Percentiles rank a stretch among this genome's conserved stretches.
Evolutionary conservation across 768 basidiomycete species (phyloP).

Genomic region (Boletus barrowsii): DNA sequence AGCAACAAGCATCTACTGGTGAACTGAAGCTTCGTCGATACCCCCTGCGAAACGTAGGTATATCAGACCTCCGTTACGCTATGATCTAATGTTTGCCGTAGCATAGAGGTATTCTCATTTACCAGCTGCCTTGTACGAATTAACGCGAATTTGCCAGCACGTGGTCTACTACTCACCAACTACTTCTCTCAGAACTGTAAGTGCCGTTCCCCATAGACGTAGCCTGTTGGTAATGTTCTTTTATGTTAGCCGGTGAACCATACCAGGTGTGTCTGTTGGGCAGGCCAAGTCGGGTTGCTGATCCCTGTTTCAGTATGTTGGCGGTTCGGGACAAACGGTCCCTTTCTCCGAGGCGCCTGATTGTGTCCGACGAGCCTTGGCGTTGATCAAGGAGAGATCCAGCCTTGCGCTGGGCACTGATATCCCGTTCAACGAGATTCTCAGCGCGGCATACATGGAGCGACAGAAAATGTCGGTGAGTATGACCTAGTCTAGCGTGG

Average conservation of each 20-base stretch:
- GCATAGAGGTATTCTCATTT: slow-evolving; percentile 59
- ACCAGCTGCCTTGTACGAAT: background rate
- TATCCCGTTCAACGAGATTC: slow-evolving; percentile 68
- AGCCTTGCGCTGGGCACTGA: slow-evolving; percentile 39
- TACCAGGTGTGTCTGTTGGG: slow-evolving; percentile 53
- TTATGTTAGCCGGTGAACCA: slow-evolving; percentile 66
- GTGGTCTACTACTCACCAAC: slow-evolving; percentile 68
- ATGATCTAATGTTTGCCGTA: slow-evolving; percentile 27
- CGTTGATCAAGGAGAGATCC: slow-evolving; percentile 57
- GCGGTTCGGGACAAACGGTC: slow-evolving; percentile 69
- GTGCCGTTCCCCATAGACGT: slow-evolving; percentile 20
- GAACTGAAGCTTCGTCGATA: slow-evolving; percentile 64
- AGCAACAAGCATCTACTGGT: slow-evolving; percentile 57
- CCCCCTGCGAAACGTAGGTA: slow-evolving; percentile 60
- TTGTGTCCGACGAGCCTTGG: slow-evolving; percentile 57
- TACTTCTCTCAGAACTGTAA: slow-evolving; percentile 85
- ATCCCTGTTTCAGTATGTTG: slow-evolving; percentile 57
- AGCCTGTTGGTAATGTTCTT: background rate
- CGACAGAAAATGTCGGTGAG: slow-evolving; percentile 79
- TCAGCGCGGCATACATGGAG: slow-evolving; percentile 84
- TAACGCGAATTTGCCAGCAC: slow-evolving; percentile 41
- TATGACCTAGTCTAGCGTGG: background rate
- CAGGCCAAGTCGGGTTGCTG: background rate
- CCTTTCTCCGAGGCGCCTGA: slow-evolving; percentile 57
- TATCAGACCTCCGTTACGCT: background rate